Percentiles rank a stretch among this genome's conserved stretches.
Conservation (phyloP, 371 early-diverging fungal species). For the Rhizomucor pusillus region DNA sequence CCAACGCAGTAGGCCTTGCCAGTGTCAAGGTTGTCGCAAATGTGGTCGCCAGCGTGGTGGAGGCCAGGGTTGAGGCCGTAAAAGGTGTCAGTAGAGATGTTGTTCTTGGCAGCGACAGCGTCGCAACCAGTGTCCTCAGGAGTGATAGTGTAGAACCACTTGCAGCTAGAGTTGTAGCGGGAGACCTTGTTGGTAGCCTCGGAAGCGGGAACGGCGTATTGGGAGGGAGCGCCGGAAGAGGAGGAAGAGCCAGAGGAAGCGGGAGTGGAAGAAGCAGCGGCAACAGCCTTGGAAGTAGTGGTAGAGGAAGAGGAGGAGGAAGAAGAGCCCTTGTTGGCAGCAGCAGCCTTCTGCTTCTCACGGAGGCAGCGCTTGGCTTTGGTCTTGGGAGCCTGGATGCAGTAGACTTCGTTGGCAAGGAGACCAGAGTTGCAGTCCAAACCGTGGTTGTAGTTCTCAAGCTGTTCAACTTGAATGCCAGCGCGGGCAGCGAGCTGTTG, state of each 20-base stretch:
- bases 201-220: constrained; percentile 5
- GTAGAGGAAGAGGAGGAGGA: constrained; percentile 9
- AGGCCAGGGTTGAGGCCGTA: constrained; percentile 20
- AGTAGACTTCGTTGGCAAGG: constrained; percentile 8
- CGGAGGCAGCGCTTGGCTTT: constrained; percentile 15
- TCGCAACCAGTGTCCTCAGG: constrained; percentile 12
- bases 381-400: constrained; percentile 10
- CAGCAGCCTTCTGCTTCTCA: constrained; percentile 12
- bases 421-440: constrained; percentile 22
- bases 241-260: constrained; percentile 4
- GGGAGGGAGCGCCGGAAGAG: constrained; percentile 3
- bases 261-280: constrained; percentile 11
- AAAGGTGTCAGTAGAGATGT: constrained; percentile 9
- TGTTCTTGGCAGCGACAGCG: constrained; percentile 15
- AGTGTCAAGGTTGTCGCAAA: constrained; percentile 26
- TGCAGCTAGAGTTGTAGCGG: constrained; percentile 15
- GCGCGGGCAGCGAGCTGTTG: constrained; percentile 10
- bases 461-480: constrained; percentile 13
- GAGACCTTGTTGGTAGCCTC: constrained; percentile 7
- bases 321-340: constrained; percentile 4
- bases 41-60: constrained; percentile 19
- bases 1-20: constrained; percentile 31
- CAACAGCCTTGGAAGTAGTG: constrained; percentile 11
- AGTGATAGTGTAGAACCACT: constrained; percentile 17
- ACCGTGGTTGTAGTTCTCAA: constrained; percentile 14